Evolutionary conservation across 164 flowering plant genomes (phyloP).

Genomic region (Umbellularia californica): DNA sequence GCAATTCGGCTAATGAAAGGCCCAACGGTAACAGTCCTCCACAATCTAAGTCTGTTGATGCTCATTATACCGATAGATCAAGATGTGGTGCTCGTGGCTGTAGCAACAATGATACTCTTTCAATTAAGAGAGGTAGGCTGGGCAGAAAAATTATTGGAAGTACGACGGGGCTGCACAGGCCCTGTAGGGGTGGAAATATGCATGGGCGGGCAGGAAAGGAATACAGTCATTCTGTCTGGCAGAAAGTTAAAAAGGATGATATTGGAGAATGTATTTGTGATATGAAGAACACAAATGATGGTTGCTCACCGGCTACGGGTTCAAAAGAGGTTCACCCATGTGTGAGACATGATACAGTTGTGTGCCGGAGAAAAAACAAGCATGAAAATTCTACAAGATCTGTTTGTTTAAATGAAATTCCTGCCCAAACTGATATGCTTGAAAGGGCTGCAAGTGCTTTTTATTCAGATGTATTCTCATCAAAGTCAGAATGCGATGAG

Average conservation of each 20-base stretch:
- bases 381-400: neutral
- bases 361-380: neutral
- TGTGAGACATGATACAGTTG: neutral
- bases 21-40: neutral
- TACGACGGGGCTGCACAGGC: slow-evolving; percentile 14
- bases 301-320: slow-evolving; percentile 17
- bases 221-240: slow-evolving; percentile 49
- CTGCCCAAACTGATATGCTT: slow-evolving; percentile 4
- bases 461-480: slow-evolving; percentile 1
- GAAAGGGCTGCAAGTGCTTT: slow-evolving; percentile 18
- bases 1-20: neutral
- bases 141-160: slow-evolving; percentile 14
- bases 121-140: slow-evolving; percentile 28
- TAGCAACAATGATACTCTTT: slow-evolving; percentile 13
- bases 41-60: slow-evolving; percentile 13
- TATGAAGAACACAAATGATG: slow-evolving; percentile 16
- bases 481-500: slow-evolving; percentile 25
- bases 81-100: slow-evolving; percentile 17
- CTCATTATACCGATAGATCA: slow-evolving; percentile 12
- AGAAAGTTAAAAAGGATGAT: slow-evolving; percentile 38
- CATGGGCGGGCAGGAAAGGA: slow-evolving; percentile 37
- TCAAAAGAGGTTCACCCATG: slow-evolving; percentile 20
- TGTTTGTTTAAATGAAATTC: slow-evolving; percentile 5
- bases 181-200: slow-evolving; percentile 17
- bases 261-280: slow-evolving; percentile 19